Evolutionary conservation across 192 early-diverging fungal species (phyloP), one percentile per base, ranked within the genome.

Genomic region (Gonapodya sp.): DNA sequence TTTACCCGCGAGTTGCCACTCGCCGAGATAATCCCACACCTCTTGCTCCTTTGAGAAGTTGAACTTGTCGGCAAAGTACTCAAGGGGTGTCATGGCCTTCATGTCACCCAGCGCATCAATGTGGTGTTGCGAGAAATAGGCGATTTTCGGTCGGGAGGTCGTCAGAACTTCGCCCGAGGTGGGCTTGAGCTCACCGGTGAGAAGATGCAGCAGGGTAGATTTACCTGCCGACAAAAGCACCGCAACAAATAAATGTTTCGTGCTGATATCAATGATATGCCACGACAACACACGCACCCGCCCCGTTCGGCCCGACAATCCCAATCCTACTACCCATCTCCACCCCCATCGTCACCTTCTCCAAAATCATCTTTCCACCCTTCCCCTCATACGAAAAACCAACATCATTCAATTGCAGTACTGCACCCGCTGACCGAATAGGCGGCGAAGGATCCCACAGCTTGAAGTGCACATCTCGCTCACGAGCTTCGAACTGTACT

Each of bases 71-170:
- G 83, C 86, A 81, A 94, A 84, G 80, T 87, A 80, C 35, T 82
- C 81, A 0, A 93, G 79, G 0, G 92, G 91, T 2, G 82, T 46
- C 46, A 64, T 64, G 8, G 46, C 46, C 31, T 30, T 35, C 35
- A 82, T 82, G 14, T 89, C 82, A 36, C 86, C 86, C 33, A 95
- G 84, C 74, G 91, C 88, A 83, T 95, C 92, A 1, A 95, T 92
- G 81, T 92, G 88, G 82, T 95, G 89, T 83, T 98, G 96, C n/a
- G 93, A 87, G 84, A 95, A 93, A 80, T 95, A 94, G 1, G 93
- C 96, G 34, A 95, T 88, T 73, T 89, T 89, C 80, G 92, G 84
- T 36, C 90, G 80, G 1, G 92, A 87, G 80, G 93, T 91, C 2
- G 85, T 84, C 33, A 89, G 86, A 33, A 97, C 86, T 0, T 84